Evolutionary conservation across 2,329 filamentous ascomycete genomes (phyloP).

Genomic region (Dothideomycetes sp.): DNA sequence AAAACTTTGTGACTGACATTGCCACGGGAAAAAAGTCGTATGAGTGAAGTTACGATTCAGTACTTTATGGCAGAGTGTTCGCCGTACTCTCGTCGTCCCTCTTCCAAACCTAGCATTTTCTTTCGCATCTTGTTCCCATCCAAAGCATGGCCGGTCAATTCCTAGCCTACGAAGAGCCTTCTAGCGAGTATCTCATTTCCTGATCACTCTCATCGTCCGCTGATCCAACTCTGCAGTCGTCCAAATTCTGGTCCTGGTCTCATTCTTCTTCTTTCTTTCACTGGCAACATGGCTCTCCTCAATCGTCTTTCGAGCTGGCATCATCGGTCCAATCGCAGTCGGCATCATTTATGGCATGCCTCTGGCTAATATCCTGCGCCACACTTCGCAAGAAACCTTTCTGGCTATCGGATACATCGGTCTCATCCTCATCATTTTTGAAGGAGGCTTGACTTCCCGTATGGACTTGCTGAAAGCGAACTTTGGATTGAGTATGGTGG

Average conservation of each 20-base stretch:
- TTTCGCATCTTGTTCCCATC: no score
- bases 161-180: constrained; percentile 9
- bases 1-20: no score
- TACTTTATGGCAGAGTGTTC: no score
- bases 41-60: no score
- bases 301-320: constrained; percentile 35
- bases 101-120: no score
- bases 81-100: no score
- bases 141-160: constrained; percentile 9
- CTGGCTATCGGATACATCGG: constrained; percentile 41
- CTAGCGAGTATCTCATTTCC: constrained; percentile 5
- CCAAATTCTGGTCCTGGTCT: constrained; percentile 34
- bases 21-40: no score
- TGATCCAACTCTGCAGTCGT: constrained; percentile 25
- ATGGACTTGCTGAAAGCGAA: constrained; percentile 40
- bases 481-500: constrained; percentile 33
- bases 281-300: constrained; percentile 34
- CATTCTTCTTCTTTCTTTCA: constrained; percentile 38
- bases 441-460: constrained; percentile 40
- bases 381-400: constrained; percentile 38
- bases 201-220: constrained; percentile 17
- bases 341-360: constrained; percentile 40
- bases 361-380: constrained; percentile 36
- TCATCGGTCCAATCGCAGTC: constrained; percentile 40
- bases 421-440: constrained; percentile 43